phyloP scores from a whole-genome alignment of 495 filamentous ascomycete genomes.

The Podospora comata region DNA sequence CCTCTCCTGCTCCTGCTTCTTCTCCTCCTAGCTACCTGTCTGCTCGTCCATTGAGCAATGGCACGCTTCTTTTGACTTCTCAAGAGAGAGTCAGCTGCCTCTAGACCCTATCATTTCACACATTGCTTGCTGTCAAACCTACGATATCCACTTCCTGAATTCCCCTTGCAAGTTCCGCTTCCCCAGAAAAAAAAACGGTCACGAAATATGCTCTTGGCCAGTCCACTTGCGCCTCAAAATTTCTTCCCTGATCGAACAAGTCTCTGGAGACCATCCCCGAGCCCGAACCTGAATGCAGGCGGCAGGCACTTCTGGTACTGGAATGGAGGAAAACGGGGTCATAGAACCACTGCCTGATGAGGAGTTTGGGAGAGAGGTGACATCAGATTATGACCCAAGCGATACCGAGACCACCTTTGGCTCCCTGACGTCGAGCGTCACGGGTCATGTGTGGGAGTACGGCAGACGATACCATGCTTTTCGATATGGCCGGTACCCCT shows the following conservation, averaged over 20 bases:
- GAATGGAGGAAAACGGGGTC: slow-evolving; percentile 29
- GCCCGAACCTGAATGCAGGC: slow-evolving; percentile 10
- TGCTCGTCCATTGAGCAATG: background rate
- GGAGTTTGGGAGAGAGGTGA: slow-evolving; percentile 21
- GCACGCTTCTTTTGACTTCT: background rate
- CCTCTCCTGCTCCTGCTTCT: background rate
- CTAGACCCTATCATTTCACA: background rate
- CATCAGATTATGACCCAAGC: slow-evolving; percentile 36
- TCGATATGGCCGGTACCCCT: slow-evolving; percentile 33
- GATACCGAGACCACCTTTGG: slow-evolving; percentile 28
- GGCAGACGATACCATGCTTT: slow-evolving; percentile 39
- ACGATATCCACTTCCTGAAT: background rate
- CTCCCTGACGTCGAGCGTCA: slow-evolving; percentile 35
- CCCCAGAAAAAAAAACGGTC: background rate
- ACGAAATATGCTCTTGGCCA: background rate
- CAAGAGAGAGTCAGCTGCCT: background rate
- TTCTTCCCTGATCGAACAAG: background rate
- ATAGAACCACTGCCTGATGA: slow-evolving; percentile 26
- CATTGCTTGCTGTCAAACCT: background rate
- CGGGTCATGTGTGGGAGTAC: slow-evolving; percentile 37
- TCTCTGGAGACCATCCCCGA: background rate
- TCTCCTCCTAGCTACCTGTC: background rate
- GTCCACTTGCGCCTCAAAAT: background rate
- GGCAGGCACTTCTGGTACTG: slow-evolving; percentile 2
- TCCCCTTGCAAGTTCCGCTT: background rate